A percentile compares a stretch with the other conserved stretches of the same genome.
These are phyloP conservation scores for Kuraishia piskuri DNA, from an alignment of 805 yeast genomes.

Conservation along the genomic window DNA sequence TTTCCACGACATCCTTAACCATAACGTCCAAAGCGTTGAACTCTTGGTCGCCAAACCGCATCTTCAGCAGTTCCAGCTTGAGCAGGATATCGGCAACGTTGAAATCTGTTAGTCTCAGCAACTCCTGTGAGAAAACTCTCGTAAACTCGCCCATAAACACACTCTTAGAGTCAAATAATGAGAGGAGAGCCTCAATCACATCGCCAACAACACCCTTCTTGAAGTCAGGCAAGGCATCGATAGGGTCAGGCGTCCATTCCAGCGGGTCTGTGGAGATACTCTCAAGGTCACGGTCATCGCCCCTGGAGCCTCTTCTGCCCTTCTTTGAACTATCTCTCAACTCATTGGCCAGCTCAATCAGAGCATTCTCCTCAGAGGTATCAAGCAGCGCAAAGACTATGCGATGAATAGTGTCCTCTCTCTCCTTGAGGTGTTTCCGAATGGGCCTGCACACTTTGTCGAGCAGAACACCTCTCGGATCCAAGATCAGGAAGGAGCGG, in stretches of 20 bases:
- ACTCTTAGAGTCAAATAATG: conserved; percentile 64
- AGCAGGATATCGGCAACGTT: conserved; percentile 28
- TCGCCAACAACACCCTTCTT: conserved; percentile 53
- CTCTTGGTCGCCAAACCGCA: conserved; percentile 58
- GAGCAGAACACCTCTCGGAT: conserved; percentile 77
- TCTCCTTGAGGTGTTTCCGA: conserved; percentile 56
- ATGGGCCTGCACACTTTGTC: conserved; percentile 76
- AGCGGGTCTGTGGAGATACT: conserved; percentile 16
- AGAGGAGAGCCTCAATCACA: conserved; percentile 59
- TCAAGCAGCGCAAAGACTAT: conserved; percentile 67
- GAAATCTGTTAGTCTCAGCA: conserved; percentile 36
- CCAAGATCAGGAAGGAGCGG: conserved; percentile 63
- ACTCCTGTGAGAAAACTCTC: conserved; percentile 45
- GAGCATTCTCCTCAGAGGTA: conserved; percentile 27
- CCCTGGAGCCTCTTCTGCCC: conserved; percentile 19
- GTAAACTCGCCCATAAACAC: conserved; percentile 60
- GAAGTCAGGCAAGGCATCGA: conserved; percentile 86
- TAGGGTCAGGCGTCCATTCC: conserved; percentile 79
- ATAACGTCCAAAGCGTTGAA: conserved; percentile 73
- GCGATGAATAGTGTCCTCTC: conserved; percentile 64
- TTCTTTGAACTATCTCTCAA: conserved; percentile 26
- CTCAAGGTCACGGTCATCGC: conserved; percentile 36
- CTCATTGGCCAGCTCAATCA: conserved; percentile 48
- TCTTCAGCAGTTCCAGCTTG: conserved; percentile 46
- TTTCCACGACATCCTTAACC: conserved; percentile 62